Base-by-base conservation (phyloP, 1,139 yeast species). In the Arxiozyma telluris region DNA sequence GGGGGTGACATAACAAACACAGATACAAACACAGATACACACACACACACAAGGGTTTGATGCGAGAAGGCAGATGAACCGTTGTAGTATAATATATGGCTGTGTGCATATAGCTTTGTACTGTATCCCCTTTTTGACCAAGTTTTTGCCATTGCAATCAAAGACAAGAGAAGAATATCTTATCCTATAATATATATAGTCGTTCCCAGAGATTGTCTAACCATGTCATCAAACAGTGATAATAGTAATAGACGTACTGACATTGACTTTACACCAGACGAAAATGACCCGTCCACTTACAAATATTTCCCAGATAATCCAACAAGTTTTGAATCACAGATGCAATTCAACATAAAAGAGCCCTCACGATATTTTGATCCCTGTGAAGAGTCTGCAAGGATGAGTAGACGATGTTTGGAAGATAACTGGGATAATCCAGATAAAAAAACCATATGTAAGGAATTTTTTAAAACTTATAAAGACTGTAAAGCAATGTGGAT, bases 361-460 rank as follows among this genome's bases (percentile, higher is more conserved):
- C 87, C 96, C 1, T 84, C 96, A 7, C 82, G 85, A 68, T 93
- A 78, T 68, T 91, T 86, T 65, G 97, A 93, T 66, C 98, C 98
- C 0, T 93, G 98, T 70, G 87, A 84, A 54, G 91, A 89, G 65
- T 85, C 95, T 47, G 78, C 96, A 23, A 84, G 83, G 67, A 93
- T 95, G 78, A 87, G 96, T 41, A 74, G 90, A 62, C 81, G 80
- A 60, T 93, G 98, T 63, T 74, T 93, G 66, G 88, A 82, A 58
- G 71, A 84, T 57, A 74, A 93, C 66, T 88, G 82, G 58, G 71
- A 84, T 58, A 80, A 89, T 64, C 80, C 86, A 64, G 91, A 84
- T 63, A 93, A 88, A 59, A 80, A 84, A 59, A 78, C 80, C 30
- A 81, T 81, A 56, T 93, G 98, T 68, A 80, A 78, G 59, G 96